phyloP scores from a whole-genome alignment of 768 basidiomycete genomes.

The Tylopilus intermedius region DNA sequence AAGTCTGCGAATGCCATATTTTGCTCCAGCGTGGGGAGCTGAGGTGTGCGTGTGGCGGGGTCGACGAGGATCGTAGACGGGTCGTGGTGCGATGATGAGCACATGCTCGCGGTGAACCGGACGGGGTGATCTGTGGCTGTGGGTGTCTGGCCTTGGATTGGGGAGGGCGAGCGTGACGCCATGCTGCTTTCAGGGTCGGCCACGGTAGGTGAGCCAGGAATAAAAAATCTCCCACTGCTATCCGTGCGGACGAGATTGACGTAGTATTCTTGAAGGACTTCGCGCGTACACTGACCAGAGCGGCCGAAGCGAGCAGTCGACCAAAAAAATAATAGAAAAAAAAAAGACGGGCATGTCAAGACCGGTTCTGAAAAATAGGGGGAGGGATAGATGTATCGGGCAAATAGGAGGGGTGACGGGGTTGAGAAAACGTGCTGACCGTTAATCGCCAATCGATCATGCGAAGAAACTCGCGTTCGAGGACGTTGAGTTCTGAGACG shows the following conservation, averaged over 20 bases:
- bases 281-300: constrained; percentile 70
- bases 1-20: constrained; percentile 79
- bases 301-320: neutral
- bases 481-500: constrained; percentile 83
- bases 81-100: constrained; percentile 26
- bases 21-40: constrained; percentile 72
- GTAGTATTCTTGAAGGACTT: constrained; percentile 90
- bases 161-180: constrained; percentile 51
- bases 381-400: neutral
- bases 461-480: constrained; percentile 90
- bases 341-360: constrained; percentile 19
- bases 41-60: constrained; percentile 36
- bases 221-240: constrained; percentile 52
- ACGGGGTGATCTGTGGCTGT: constrained; percentile 16
- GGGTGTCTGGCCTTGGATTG: constrained; percentile 22
- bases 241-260: constrained; percentile 88
- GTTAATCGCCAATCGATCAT: constrained; percentile 93
- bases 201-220: constrained; percentile 39
- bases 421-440: constrained; percentile 51
- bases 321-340: constrained; percentile 1
- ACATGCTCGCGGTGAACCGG: constrained; percentile 25
- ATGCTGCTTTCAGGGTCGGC: constrained; percentile 48
- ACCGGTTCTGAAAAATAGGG: constrained; percentile 8
- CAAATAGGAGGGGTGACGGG: constrained; percentile 11
- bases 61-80: constrained; percentile 37